phyloP scores from a whole-genome alignment of 2,329 filamentous ascomycete species.

The Arthrobotrys sinensis region DNA sequence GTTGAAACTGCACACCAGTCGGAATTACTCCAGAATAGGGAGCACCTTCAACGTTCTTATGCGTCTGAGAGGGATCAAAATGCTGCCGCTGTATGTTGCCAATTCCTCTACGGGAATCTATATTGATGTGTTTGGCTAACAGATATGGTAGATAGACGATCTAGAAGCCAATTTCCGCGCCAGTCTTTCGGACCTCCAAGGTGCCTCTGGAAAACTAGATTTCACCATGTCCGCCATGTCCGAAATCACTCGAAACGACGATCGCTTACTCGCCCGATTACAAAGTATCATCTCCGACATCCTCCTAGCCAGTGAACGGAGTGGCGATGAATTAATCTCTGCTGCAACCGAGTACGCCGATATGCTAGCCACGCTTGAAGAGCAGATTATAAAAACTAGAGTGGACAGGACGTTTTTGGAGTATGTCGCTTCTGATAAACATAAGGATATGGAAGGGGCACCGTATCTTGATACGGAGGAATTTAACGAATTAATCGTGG shows the following conservation, averaged over 20 bases:
- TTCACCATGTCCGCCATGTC: slow-evolving; percentile 58
- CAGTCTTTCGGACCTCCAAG: slow-evolving; percentile 35
- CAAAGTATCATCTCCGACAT: slow-evolving; percentile 54
- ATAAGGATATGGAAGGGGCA: slow-evolving; percentile 50
- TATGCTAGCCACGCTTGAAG: slow-evolving; percentile 48
- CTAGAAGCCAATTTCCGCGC: slow-evolving; percentile 52
- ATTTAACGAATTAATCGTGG: slow-evolving; percentile 48
- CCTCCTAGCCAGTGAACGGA: slow-evolving; percentile 43
- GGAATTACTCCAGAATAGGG: slow-evolving; percentile 26
- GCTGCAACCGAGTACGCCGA: slow-evolving; percentile 47
- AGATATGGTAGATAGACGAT: slow-evolving; percentile 42
- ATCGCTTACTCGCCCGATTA: slow-evolving; percentile 51
- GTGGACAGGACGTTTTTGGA: slow-evolving; percentile 48
- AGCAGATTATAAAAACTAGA: slow-evolving; percentile 52
- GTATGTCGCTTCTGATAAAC: slow-evolving; percentile 19
- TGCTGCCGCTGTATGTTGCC: slow-evolving; percentile 49
- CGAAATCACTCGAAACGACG: slow-evolving; percentile 48
- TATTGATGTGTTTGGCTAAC: neutral
- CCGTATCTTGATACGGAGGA: slow-evolving; percentile 51
- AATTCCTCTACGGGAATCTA: no score
- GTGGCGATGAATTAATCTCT: slow-evolving; percentile 42
- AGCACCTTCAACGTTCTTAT: slow-evolving; percentile 51
- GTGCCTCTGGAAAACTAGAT: slow-evolving; percentile 48
- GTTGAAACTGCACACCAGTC: slow-evolving; percentile 34
- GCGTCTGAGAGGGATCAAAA: slow-evolving; percentile 55